phyloP scores from a whole-genome alignment of 495 filamentous ascomycete species.

The Penicillium robsamsonii region DNA sequence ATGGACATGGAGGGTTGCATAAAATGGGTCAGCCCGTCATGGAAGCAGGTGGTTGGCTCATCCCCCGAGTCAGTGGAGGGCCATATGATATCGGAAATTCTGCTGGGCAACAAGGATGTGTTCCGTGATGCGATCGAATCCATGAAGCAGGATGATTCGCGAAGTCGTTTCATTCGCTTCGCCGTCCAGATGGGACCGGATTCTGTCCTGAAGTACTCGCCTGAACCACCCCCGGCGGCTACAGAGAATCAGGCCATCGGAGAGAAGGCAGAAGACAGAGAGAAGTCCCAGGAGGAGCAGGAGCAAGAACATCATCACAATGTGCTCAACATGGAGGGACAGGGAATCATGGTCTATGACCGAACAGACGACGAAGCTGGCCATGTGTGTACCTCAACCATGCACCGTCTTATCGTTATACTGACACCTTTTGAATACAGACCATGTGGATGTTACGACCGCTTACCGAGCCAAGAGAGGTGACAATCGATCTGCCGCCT shows the following conservation, averaged over 20 bases:
- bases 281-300: constrained; percentile 39
- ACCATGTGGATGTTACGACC: constrained; percentile 99
- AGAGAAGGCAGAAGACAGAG: constrained; percentile 25
- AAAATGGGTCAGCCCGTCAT: constrained; percentile 96
- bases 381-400: constrained; percentile 63
- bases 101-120: constrained; percentile 71
- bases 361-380: constrained; percentile 77
- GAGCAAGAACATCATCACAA: constrained; percentile 47
- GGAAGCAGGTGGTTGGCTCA: constrained; percentile 89
- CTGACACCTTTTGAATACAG: constrained; percentile 46
- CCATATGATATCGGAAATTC: constrained; percentile 73
- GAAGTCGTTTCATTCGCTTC: constrained; percentile 90
- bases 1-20: constrained; percentile 83
- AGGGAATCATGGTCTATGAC: constrained; percentile 98
- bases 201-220: constrained; percentile 60
- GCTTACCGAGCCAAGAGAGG: constrained; percentile 81
- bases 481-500: constrained; percentile 89
- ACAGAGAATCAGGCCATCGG: constrained; percentile 13
- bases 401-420: not conserved
- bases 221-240: constrained; percentile 36
- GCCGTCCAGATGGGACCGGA: constrained; percentile 69
- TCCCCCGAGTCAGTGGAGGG: constrained; percentile 68
- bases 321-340: constrained; percentile 80
- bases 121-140: constrained; percentile 81
- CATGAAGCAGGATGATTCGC: constrained; percentile 89